phyloP scores from a whole-genome alignment of 2,329 filamentous ascomycete genomes.

The Colletotrichum sansevieriae region DNA sequence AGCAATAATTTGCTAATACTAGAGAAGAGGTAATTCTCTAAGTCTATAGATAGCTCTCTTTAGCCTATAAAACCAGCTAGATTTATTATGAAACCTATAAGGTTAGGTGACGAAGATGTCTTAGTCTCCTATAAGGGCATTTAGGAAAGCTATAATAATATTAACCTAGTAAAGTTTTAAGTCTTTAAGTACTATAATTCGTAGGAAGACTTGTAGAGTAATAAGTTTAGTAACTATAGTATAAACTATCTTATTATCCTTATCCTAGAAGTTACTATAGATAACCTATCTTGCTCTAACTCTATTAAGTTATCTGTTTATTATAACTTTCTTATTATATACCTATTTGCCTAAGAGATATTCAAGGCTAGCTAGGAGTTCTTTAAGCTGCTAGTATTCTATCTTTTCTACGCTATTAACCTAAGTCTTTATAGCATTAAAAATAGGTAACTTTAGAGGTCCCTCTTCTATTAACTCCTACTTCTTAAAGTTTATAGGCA shows the following conservation, averaged over 20 bases:
- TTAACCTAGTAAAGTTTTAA: neutral
- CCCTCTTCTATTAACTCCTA: neutral
- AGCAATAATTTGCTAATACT: neutral
- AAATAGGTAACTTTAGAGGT: neutral
- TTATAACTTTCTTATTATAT: neutral
- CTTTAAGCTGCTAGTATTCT: neutral
- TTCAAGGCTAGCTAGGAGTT: neutral
- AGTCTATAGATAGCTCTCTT: neutral
- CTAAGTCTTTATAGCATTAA: neutral
- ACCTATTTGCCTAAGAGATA: neutral
- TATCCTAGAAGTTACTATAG: neutral
- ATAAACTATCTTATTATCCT: neutral
- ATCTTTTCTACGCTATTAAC: neutral
- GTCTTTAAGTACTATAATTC: neutral
- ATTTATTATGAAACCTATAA: neutral
- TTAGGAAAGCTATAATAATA: neutral
- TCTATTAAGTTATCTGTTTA: neutral
- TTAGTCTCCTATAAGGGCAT: neutral
- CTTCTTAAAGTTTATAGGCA: neutral
- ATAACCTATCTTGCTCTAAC: neutral
- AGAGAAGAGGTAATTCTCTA: neutral
- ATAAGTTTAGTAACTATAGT: neutral
- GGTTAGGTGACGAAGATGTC: neutral
- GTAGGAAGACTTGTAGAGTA: neutral
- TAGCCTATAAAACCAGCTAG: neutral